Base-by-base conservation (phyloP, 192 early-diverging fungal species). In the Podila epigama region DNA sequence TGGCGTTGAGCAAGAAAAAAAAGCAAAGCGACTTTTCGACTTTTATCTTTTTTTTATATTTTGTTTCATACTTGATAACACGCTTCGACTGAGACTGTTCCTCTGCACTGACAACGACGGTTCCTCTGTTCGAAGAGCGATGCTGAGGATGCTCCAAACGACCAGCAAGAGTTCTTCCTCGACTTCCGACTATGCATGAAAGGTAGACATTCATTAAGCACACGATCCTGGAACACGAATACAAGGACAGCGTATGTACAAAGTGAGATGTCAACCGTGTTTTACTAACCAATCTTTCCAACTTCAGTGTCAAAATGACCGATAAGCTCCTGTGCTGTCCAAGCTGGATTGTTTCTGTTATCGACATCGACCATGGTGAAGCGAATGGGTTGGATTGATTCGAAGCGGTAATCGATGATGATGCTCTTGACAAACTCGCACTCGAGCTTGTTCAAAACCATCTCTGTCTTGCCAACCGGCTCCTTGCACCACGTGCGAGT, bases 341-440 rank as follows among this genome's bases (percentile, higher is more conserved):
- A 82, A 3, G 70, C 51, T 18, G 75, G 66, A 37, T 79, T 60
- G 34, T 79, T 71, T 20, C 37, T 64, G 63, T 69, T 82, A 59
- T 82, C 73, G 27, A 82, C 80, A 27, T 82, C 73, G 2, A 82
- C 80, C 5, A 70, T 53, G 5, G 70, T 71, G 51, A 82, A 82
- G 31, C 80, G 72, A 36, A 75, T 60, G 8, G 40, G 70, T 31
- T 82, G 71, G 16, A 83, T 66, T 36, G 82, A 69, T 66, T 87
- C 86, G 68, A 87, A 87, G 13, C 64, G 72, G 57, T 81, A 87
- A 44, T 88, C 81, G 25, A 87, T 62, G 9, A 70, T 20, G 18
- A 87, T 70, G 44, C 73, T 66, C 40, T 52, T 83, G 9, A 86
- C 68, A 68, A 87, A 87, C 22, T 86, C 73, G 39, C 85, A 85